Percentiles rank a stretch among this genome's conserved stretches.
These are phyloP conservation scores for Alternaria ethzedia DNA, from an alignment of 2,329 filamentous ascomycete species.

Conservation along the genomic window DNA sequence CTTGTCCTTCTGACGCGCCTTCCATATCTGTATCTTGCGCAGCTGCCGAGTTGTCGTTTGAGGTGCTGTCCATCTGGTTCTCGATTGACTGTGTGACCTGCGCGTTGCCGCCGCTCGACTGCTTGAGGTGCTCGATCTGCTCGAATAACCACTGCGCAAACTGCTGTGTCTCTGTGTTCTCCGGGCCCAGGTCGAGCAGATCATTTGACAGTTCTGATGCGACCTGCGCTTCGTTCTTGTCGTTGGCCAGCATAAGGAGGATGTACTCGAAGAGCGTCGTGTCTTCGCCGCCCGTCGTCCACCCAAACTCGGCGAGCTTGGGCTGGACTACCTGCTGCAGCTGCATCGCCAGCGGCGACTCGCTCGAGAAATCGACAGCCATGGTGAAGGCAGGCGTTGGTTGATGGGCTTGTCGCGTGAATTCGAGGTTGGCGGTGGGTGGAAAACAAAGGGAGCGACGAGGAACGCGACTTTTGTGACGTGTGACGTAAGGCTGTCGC, in stretches of 20 bases:
- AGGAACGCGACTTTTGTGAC: constrained; percentile 28
- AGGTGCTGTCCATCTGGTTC: constrained; percentile 31
- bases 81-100: constrained; percentile 25
- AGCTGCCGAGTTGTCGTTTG: constrained; percentile 42
- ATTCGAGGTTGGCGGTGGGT: constrained; percentile 18
- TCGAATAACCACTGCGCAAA: constrained; percentile 96
- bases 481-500: constrained; percentile 20
- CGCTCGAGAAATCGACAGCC: constrained; percentile 77
- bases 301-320: constrained; percentile 91
- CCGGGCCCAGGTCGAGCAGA: constrained; percentile 79
- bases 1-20: constrained; percentile 55
- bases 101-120: constrained; percentile 58
- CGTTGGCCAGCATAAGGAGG: constrained; percentile 94
- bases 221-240: constrained; percentile 90
- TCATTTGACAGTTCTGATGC: constrained; percentile 87
- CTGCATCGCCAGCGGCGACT: constrained; percentile 83
- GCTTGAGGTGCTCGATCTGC: constrained; percentile 74
- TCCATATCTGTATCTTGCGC: constrained; percentile 74
- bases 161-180: constrained; percentile 80
- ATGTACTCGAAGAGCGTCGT: constrained; percentile 93
- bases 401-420: constrained; percentile 18
- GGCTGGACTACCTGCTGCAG: constrained; percentile 84
- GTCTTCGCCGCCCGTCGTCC: constrained; percentile 82
- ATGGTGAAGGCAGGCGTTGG: constrained; percentile 56
- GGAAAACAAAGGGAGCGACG: constrained; percentile 30